Percentiles rank a stretch among this genome's conserved stretches.
Evolutionary conservation across 2,329 filamentous ascomycete species (phyloP).

Genomic region (Tolypocladium guangdongense): DNA sequence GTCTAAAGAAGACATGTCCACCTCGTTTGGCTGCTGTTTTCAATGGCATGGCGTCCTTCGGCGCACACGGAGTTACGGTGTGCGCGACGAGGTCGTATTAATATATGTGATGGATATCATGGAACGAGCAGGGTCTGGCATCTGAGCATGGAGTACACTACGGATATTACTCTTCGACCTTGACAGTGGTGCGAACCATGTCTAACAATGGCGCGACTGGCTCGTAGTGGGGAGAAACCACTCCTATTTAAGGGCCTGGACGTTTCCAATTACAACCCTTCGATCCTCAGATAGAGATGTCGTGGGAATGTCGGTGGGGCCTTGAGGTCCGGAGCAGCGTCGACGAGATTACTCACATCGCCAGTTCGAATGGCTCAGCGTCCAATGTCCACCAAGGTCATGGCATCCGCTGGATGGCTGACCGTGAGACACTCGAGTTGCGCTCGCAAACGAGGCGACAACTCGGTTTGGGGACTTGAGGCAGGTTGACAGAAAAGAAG

Average conservation of each 20-base stretch:
- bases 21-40: background rate
- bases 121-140: background rate
- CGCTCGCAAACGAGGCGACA: background rate
- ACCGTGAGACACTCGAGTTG: background rate
- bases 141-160: background rate
- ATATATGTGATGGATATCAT: background rate
- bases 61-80: conserved; percentile 4
- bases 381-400: background rate
- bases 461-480: background rate
- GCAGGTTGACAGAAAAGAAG: background rate
- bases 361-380: background rate
- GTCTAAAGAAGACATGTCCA: background rate
- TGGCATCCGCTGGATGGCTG: no score
- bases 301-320: background rate
- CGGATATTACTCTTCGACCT: no score
- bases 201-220: background rate
- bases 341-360: background rate
- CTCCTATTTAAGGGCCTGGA: background rate
- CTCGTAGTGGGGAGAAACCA: background rate
- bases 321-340: background rate
- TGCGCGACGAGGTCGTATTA: background rate
- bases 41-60: background rate
- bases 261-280: background rate
- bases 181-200: background rate
- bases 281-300: background rate